Evolutionary conservation across 305 asterid genomes (phyloP), one percentile per base, ranked within the genome.

Genomic region (Plantago lanceolata): DNA sequence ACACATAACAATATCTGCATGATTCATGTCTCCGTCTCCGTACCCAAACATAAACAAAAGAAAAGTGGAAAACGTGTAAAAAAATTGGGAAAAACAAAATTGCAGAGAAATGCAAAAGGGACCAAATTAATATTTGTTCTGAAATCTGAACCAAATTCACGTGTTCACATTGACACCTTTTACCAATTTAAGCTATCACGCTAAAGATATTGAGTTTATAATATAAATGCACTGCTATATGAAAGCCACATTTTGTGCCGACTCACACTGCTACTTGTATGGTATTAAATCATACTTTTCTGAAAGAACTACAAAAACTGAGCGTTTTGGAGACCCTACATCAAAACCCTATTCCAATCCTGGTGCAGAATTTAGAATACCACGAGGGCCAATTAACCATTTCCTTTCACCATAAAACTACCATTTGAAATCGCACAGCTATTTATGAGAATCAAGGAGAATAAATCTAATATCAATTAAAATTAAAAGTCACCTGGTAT

Each of bases 401-500:
- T 40, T 40, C 11, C 45, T 40, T 40, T 11, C 45, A 40, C 15
- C 45, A 40, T 40, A 40, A 40, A 40, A 8, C 45, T 37, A 37
- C 44, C 44, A 37, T 37, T 37, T 8, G 13, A 40, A 40, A 40
- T 40, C 45, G 16, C 45, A 11, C 45, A 40, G 11, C 15, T 0
- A 40, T 40, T 40, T 12, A 40, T 40, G 45, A 40, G 13, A 11
- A 40, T 40, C 44, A 40, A 40, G 14, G 45, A 40, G 1, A 15
- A 40, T 40, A 9, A 40, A 40, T 12, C 45, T 40, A 40, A 6
- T 9, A 40, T 40, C 45, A 9, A 12, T 9, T 8, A 40, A 40
- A 33, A 33, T 11, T 40, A 40, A 40, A 33, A 69, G 65, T 73
- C 73, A 94, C 99, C 97, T 94, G 99, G 73, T 90, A 94, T 81